Conservation (phyloP, 768 basidiomycete genomes). For the Russula vinacea region DNA sequence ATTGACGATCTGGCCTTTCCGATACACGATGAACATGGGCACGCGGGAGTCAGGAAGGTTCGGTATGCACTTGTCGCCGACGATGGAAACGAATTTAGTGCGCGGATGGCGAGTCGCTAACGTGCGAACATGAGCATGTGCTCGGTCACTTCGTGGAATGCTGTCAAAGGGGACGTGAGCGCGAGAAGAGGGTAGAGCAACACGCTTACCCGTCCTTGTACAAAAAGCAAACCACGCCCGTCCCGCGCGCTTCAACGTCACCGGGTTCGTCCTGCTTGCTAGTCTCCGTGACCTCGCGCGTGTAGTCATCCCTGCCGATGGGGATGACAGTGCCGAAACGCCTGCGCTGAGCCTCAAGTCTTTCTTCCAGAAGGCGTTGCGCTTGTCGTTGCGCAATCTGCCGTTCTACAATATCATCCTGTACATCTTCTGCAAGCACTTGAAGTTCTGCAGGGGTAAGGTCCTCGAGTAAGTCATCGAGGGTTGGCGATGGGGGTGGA, state of each 20-base stretch:
- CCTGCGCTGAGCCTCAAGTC: conserved; percentile 52
- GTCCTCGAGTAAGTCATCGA: conserved; percentile 64
- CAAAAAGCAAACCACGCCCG: conserved; percentile 89
- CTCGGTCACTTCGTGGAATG: conserved; percentile 73
- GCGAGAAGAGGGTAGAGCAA: not conserved
- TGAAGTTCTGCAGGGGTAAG: conserved; percentile 60
- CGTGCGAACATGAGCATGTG: conserved; percentile 62
- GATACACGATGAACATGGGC: conserved; percentile 91
- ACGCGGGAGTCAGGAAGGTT: conserved; percentile 88
- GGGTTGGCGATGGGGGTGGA: conserved; percentile 70
- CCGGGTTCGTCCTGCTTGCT: conserved; percentile 67
- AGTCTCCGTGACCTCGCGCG: conserved; percentile 90
- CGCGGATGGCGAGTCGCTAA: conserved; percentile 83
- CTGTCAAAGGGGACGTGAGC: conserved; percentile 40
- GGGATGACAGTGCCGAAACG: conserved; percentile 84
- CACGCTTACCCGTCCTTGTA: conserved; percentile 88
- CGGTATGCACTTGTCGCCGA: conserved; percentile 93
- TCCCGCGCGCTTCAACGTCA: conserved; percentile 67
- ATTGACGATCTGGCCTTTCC: conserved; percentile 84
- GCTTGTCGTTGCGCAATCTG: conserved; percentile 63
- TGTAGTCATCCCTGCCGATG: conserved; percentile 91
- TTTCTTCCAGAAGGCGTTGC: conserved; percentile 63
- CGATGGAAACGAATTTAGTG: conserved; percentile 94
- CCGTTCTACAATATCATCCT: conserved; percentile 74
- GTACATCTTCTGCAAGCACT: conserved; percentile 67